A percentile compares a stretch with the other conserved stretches of the same genome.
These are phyloP conservation scores for Lanmaoa pseudosensibilis DNA, from an alignment of 768 basidiomycete species.

Conservation along the genomic window DNA sequence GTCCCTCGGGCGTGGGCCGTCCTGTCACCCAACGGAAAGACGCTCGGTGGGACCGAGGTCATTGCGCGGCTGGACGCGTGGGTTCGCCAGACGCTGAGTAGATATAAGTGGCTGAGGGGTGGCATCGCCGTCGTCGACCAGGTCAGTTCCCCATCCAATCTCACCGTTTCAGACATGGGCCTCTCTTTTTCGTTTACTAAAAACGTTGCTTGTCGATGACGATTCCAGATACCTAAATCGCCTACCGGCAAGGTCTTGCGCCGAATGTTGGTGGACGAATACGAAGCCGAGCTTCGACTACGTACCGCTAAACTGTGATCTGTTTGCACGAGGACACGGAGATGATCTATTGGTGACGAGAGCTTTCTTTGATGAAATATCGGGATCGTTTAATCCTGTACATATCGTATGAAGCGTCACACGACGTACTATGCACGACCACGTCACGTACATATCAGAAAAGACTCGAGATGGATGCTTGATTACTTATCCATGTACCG, in stretches of 20 bases:
- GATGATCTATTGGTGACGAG: neutral
- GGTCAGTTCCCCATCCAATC: constrained; percentile 38
- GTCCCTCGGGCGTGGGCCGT: constrained; percentile 81
- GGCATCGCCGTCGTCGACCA: constrained; percentile 65
- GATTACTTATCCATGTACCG: too few species aligned
- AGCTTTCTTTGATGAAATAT: neutral
- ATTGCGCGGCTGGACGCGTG: constrained; percentile 55
- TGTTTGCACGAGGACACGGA: neutral
- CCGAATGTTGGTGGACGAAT: constrained; percentile 56
- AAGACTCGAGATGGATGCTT: too few species aligned
- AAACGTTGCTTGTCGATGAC: neutral
- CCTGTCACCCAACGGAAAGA: constrained; percentile 54
- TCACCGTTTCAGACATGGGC: too few species aligned
- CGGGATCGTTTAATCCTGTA: neutral
- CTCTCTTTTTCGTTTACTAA: too few species aligned
- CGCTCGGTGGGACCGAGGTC: constrained; percentile 42
- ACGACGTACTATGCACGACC: too few species aligned
- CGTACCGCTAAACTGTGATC: constrained; percentile 28
- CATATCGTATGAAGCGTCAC: neutral
- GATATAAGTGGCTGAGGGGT: constrained; percentile 75
- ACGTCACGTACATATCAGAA: too few species aligned
- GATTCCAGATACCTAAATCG: constrained; percentile 61
- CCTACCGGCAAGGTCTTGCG: constrained; percentile 74
- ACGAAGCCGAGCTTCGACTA: constrained; percentile 39
- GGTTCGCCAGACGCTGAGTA: constrained; percentile 63